Percentiles rank a stretch among this genome's conserved stretches.
Evolutionary conservation across 257 asterid species (phyloP).

Genomic region (Nicotiana obtusifolia): DNA sequence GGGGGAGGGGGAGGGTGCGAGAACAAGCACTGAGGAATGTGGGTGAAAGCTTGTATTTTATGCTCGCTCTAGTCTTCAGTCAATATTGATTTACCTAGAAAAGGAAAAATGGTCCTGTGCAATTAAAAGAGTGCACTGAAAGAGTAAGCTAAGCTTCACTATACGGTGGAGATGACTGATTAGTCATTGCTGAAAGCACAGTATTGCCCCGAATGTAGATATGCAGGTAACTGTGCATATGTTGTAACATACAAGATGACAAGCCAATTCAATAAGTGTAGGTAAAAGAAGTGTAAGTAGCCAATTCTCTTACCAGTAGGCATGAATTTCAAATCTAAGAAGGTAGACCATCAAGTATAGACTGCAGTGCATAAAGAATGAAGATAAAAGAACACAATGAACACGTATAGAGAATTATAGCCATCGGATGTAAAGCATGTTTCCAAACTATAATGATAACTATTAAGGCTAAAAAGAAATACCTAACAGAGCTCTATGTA

Average conservation of each 20-base stretch:
- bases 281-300: not conserved
- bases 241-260: not conserved
- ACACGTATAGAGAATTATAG: not conserved
- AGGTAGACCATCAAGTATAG: not conserved
- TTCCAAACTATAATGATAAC: not conserved
- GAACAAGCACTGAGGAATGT: not conserved
- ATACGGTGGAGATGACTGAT: not conserved
- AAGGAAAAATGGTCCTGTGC: not conserved
- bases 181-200: not conserved
- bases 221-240: not conserved
- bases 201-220: not conserved
- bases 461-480: conserved; percentile 4
- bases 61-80: not conserved
- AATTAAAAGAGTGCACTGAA: not conserved
- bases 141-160: not conserved
- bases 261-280: not conserved
- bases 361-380: conserved; percentile 2
- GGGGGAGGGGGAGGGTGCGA: not conserved
- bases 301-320: not conserved
- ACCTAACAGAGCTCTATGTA: conserved; percentile 54
- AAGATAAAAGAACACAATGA: not conserved
- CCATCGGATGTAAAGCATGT: not conserved
- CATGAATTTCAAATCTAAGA: not conserved
- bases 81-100: not conserved
- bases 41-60: not conserved